Base-by-base conservation (phyloP, 2,329 filamentous ascomycete genomes). In the Cercospora zeae-maydis region DNA sequence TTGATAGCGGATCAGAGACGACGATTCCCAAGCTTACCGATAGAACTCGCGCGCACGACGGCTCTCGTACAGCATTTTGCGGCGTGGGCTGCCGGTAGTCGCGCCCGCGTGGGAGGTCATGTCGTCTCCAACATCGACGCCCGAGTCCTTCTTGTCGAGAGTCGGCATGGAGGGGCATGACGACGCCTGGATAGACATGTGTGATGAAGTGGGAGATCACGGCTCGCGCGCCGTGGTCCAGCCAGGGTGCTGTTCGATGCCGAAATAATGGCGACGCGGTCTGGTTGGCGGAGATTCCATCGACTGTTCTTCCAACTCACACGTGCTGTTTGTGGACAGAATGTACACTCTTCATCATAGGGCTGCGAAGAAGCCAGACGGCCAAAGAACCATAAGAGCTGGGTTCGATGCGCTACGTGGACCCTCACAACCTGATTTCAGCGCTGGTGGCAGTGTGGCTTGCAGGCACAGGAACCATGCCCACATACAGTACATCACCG, bases 11-110 rank as follows among this genome's bases (percentile, higher is more conserved):
- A 14, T n/a, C 27, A 19, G 27, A 52, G 27, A 19, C 34, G 24
- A 31, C 55, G 11, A 11, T 47, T 52, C 19, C 24, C 31, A 61
- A 9, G 42, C 66, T 45, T 27, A 68, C 66, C 69, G 63, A 64
- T 74, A 74, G 57, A 75, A 74, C 62, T 74, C 72, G 49, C 72
- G 68, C 58, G 73, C 72, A 2, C 71, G 69, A 8, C 65, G 64
- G 58, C 69, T 67, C 55, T 73, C 72, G 61, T 65, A 70, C 27
- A 66, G 55, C 58, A 64, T 62, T 61, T 63, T 66, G 45, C 59
- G 61, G 16, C 65, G 61, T 37, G 57, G 51, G 37, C 63, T 58
- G 37, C 56, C 51, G 21, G 51, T 61, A 30, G 58, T 64, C 11
- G 60, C 58, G 13, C 52, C 45, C 24, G 55, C 31, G 24, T 52